Conservation (phyloP, 73 alveolate genomes). For the Paramecium biaurelia region DNA sequence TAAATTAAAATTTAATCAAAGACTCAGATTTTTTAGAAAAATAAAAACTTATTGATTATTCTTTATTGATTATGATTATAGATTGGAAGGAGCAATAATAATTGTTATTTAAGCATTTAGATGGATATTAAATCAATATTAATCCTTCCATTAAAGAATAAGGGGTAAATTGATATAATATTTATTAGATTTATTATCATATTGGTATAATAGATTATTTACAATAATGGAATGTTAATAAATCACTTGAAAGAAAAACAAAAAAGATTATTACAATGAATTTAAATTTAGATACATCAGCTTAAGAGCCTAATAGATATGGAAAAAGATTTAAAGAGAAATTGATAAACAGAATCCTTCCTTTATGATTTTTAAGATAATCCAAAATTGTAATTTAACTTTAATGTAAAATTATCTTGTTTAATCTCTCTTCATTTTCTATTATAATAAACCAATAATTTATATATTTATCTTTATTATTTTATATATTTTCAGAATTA, state of each 20-base stretch:
- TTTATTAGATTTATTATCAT: slow-evolving; percentile 79
- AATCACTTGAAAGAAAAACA: slow-evolving; percentile 73
- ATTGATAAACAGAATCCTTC: not conserved
- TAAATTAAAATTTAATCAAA: not conserved
- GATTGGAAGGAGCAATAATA: slow-evolving; percentile 37
- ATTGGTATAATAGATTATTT: slow-evolving; percentile 90
- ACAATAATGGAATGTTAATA: slow-evolving; percentile 82
- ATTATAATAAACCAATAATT: not conserved
- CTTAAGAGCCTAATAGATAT: slow-evolving; percentile 71
- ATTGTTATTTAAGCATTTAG: not conserved
- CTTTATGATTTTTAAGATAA: not conserved
- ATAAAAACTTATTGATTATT: slow-evolving; percentile 75
- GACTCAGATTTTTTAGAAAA: slow-evolving; percentile 67
- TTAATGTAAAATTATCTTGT: not conserved
- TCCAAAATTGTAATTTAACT: not conserved
- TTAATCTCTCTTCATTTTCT: not conserved
- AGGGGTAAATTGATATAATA: slow-evolving; percentile 58
- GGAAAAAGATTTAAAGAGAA: slow-evolving; percentile 50
- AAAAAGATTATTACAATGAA: slow-evolving; percentile 73
- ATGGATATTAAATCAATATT: not conserved
- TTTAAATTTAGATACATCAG: slow-evolving; percentile 81
- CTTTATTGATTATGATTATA: slow-evolving; percentile 63
- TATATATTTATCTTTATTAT: not conserved
- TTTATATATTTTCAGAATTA: not conserved
- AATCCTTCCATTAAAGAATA: slow-evolving; percentile 52